A percentile compares a stretch with the other conserved stretches of the same genome.
Evolutionary conservation across 345 rosid species (phyloP).

Genomic region (Citrus mangshanensis): DNA sequence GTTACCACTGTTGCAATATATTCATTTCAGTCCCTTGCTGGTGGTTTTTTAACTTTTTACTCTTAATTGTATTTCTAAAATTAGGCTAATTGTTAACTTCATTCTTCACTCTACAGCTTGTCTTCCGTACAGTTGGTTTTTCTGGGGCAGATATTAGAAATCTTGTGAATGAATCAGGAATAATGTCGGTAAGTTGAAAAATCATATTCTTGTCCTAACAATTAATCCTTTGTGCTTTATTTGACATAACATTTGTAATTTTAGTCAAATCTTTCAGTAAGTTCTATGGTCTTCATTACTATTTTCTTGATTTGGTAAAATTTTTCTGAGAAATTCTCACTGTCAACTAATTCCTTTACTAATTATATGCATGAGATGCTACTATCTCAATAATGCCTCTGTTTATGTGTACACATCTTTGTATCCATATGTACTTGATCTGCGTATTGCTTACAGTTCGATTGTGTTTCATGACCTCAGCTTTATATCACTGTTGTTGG

Average conservation of each 20-base stretch:
- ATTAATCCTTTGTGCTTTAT: neutral
- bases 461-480: neutral
- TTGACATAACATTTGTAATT: neutral
- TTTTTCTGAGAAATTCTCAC: neutral
- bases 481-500: neutral
- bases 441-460: neutral
- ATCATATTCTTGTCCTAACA: neutral
- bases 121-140: conserved; percentile 90
- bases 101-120: conserved; percentile 55
- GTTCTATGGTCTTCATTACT: neutral
- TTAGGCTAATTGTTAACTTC: conserved; percentile 2
- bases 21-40: neutral
- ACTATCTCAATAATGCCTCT: neutral
- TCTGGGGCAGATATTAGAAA: conserved; percentile 96
- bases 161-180: conserved; percentile 96
- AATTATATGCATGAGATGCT: neutral
- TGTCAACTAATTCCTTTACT: neutral
- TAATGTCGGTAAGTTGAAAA: conserved; percentile 82
- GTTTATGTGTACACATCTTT: neutral
- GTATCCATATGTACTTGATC: neutral
- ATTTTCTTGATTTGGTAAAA: neutral
- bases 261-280: neutral
- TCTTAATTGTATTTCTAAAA: neutral
- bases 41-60: neutral
- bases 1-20: neutral